Conservation (phyloP, 1,284 basidiomycete genomes). For the Boletus sp. region DNA sequence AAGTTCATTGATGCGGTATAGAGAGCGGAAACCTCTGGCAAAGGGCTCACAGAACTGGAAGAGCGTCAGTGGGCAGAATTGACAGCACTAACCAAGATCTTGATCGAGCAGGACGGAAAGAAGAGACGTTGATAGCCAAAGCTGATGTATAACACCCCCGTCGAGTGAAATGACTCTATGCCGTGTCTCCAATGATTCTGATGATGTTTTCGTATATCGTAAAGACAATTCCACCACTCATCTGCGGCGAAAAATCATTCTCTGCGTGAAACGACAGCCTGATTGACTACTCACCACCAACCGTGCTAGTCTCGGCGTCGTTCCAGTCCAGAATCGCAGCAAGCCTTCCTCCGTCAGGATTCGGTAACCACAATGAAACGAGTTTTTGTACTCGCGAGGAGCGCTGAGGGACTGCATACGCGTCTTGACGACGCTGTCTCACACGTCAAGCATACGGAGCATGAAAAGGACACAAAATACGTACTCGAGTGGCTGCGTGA, state of each 20-base stretch:
- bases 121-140: background rate
- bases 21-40: constrained; percentile 9
- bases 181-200: constrained; percentile 37
- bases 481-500: constrained; percentile 92
- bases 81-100: constrained; percentile 24
- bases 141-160: background rate
- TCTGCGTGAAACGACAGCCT: background rate
- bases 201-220: constrained; percentile 89
- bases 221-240: constrained; percentile 95
- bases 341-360: constrained; percentile 91
- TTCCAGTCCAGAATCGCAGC: constrained; percentile 92
- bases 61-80: constrained; percentile 27
- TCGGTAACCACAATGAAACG: constrained; percentile 91
- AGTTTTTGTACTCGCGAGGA: constrained; percentile 80
- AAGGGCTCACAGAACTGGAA: constrained; percentile 17
- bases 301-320: constrained; percentile 83
- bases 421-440: constrained; percentile 89
- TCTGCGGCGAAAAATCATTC: constrained; percentile 39
- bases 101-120: constrained; percentile 14
- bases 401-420: constrained; percentile 95
- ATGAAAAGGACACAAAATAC: constrained; percentile 31
- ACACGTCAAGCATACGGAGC: constrained; percentile 1
- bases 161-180: constrained; percentile 1
- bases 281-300: constrained; percentile 67
- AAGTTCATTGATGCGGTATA: constrained; percentile 18